These are phyloP conservation scores for Sphaerosporella brunnea DNA, from an alignment of 495 filamentous ascomycete genomes.

Conservation along the genomic window DNA sequence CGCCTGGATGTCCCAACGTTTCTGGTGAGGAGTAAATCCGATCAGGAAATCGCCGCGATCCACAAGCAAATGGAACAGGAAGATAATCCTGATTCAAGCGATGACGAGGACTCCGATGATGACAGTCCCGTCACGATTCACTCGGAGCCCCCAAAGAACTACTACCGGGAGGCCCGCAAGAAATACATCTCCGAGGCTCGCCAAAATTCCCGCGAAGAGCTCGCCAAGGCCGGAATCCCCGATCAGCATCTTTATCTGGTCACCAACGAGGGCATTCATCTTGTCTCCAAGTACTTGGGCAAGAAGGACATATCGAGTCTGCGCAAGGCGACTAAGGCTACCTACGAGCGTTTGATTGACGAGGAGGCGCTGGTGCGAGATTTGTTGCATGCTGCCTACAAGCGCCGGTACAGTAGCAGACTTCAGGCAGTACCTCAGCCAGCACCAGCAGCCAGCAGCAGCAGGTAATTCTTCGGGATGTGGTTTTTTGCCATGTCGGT, in stretches of 20 bases:
- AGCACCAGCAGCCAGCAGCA: too few relatives aligned
- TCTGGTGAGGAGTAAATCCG: conserved; percentile 14
- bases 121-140: neutral
- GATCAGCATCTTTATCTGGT: neutral
- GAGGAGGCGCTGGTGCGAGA: neutral
- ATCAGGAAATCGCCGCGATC: conserved; percentile 11
- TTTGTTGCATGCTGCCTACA: neutral
- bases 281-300: neutral
- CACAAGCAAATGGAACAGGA: too few relatives aligned
- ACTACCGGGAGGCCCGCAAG: neutral
- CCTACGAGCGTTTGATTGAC: neutral
- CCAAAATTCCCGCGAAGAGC: too few relatives aligned
- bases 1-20: conserved; percentile 14
- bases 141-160: neutral
- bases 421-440: too few relatives aligned
- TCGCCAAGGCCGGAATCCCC: neutral
- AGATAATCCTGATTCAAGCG: too few relatives aligned
- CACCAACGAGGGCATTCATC: neutral
- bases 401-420: neutral
- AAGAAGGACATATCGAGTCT: neutral
- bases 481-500: too few relatives aligned
- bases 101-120: neutral
- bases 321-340: neutral
- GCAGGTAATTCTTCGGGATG: too few relatives aligned
- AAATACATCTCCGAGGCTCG: too few relatives aligned